Percentiles rank a stretch among this genome's conserved stretches.
Conservation (phyloP, 2,329 filamentous ascomycete genomes). For the Pseudogymnoascus sp. region DNA sequence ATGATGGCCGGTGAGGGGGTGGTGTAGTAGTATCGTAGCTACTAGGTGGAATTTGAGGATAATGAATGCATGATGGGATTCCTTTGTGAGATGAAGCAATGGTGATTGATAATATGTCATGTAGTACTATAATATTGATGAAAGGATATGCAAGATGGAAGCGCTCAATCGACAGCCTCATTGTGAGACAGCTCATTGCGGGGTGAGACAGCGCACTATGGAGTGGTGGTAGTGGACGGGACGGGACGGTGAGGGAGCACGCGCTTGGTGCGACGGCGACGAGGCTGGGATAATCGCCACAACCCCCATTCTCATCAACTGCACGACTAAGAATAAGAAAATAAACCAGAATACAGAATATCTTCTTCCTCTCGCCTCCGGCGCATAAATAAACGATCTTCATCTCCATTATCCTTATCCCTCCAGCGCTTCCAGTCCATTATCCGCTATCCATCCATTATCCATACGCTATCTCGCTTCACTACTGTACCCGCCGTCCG, state of each 20-base stretch:
- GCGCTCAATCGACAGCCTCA: not conserved
- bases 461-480: not conserved
- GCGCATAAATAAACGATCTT: not conserved
- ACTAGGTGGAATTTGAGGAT: slow-evolving; percentile 1
- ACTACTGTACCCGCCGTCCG: not conserved
- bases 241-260: not conserved
- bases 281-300: not conserved
- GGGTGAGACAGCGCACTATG: not conserved
- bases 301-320: not conserved
- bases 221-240: not conserved
- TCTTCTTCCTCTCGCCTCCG: not conserved
- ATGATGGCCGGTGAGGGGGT: not conserved
- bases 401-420: not conserved
- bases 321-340: not conserved
- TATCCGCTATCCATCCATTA: not conserved
- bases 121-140: not conserved
- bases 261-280: not conserved
- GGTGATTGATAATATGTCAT: not conserved
- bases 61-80: not conserved
- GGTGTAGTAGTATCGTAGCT: not conserved
- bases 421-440: not conserved
- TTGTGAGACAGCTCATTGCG: not conserved
- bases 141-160: not conserved
- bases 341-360: not conserved
- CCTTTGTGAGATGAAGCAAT: not conserved